Evolutionary conservation across 2,329 filamentous ascomycete genomes (phyloP).

Genomic region (Alternaria novae-zelandiae): DNA sequence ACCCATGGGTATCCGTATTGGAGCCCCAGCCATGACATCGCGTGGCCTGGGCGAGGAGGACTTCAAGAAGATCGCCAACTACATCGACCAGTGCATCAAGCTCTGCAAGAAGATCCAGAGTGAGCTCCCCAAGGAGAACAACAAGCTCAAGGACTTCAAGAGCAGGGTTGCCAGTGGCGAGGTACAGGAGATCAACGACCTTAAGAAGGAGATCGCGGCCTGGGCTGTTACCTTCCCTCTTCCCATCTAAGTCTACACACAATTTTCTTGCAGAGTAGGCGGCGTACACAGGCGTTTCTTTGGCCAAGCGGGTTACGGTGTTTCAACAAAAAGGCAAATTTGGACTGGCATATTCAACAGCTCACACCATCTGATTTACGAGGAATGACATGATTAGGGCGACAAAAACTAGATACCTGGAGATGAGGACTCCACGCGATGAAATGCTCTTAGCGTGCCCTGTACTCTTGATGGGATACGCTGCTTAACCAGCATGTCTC

Average conservation of each 20-base stretch:
- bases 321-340: conserved; percentile 36
- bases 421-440: not conserved
- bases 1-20: conserved; percentile 91
- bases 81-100: conserved; percentile 89
- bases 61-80: conserved; percentile 78
- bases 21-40: conserved; percentile 96
- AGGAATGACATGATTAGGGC: conserved; percentile 8
- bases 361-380: conserved; percentile 11
- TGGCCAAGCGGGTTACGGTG: not conserved
- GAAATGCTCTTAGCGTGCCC: not conserved
- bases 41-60: conserved; percentile 89
- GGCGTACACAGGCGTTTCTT: conserved; percentile 27
- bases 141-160: conserved; percentile 99
- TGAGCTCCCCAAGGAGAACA: conserved; percentile 89
- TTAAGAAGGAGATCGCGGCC: conserved; percentile 85
- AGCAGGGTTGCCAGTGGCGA: conserved; percentile 81
- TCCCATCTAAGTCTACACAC: conserved; percentile 64
- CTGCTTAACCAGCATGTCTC: not conserved
- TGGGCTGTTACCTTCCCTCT: conserved; percentile 95
- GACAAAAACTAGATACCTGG: not conserved
- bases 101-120: conserved; percentile 87
- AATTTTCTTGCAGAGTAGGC: conserved; percentile 4
- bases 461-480: not conserved
- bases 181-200: conserved; percentile 79
- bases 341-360: conserved; percentile 35